A percentile compares a stretch with the other conserved stretches of the same genome.
Evolutionary conservation across 352 stramenopile species (phyloP).

Genomic region (Globisporangium viniferum): DNA sequence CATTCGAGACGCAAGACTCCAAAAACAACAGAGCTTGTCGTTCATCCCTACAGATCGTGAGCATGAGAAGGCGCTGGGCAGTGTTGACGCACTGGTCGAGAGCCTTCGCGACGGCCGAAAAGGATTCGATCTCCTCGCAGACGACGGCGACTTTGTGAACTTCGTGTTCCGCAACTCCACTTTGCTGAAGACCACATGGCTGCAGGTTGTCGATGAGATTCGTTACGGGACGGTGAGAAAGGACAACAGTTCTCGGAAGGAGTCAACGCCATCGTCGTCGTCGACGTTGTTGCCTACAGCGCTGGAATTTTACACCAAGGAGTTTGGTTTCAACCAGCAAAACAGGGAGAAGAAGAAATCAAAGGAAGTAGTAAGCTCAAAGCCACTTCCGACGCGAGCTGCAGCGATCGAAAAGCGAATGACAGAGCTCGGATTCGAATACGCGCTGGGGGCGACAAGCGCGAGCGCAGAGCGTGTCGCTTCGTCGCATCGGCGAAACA

Average conservation of each 20-base stretch:
- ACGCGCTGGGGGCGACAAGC: constrained; percentile 13
- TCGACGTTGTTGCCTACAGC: constrained; percentile 12
- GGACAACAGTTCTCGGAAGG: neutral
- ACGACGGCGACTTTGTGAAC: constrained; percentile 50
- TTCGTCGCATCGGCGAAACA: neutral
- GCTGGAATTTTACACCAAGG: constrained; percentile 30
- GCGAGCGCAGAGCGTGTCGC: neutral
- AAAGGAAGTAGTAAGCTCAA: neutral
- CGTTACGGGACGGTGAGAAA: constrained; percentile 21
- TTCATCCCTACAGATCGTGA: neutral
- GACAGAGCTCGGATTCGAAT: constrained; percentile 40
- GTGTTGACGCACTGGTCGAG: constrained; percentile 36
- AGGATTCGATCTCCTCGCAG: constrained; percentile 35
- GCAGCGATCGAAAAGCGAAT: constrained; percentile 38
- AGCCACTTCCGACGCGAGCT: constrained; percentile 40
- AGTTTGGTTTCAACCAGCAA: constrained; percentile 31
- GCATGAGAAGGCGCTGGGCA: constrained; percentile 9
- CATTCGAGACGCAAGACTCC: constrained; percentile 13
- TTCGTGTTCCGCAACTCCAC: constrained; percentile 59
- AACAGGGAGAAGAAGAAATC: neutral
- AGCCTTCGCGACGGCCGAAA: constrained; percentile 29
- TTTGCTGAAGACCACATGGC: constrained; percentile 43
- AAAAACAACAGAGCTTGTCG: neutral
- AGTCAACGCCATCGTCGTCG: neutral
- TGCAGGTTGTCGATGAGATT: constrained; percentile 45